Base-by-base conservation (phyloP, 257 asterid genomes). In the Salvia rosmarinus region DNA sequence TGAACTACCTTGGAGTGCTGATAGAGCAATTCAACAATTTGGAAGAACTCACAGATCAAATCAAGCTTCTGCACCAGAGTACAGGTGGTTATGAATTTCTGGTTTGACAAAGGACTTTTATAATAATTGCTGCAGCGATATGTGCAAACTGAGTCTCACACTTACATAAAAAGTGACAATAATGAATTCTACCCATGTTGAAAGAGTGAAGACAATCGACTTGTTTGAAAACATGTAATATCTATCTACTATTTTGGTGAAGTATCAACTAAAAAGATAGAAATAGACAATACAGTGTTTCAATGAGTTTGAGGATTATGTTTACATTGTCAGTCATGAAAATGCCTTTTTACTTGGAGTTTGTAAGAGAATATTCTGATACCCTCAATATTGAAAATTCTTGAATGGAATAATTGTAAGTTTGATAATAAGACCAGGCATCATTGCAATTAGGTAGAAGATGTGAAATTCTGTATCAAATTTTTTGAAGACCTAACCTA, bases 1-100 rank as follows among this genome's bases (percentile, higher is more conserved):
- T 56, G 99, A 94, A 81, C 85, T 95, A 60, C 99, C 99, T 20
- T 95, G 99, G 99, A 95, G 98, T 68, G 98, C 99, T 68, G 99
- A 95, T 79, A 82, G 96, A 52, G 98, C 99, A 63, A 95, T 95
- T 83, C 98, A 95, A 82, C 98, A 95, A 79, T 95, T 95, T 83
- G 99, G 99, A 78, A 87, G 99, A 84, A 95, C 99, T 69, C 99
- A 95, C 73, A 89, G 99, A 71, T 95, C 98, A 79, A 95, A 95
- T 87, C 99, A 95, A 87, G 88, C 96, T 78, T 95, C 97, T 20
- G 99, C 99, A 35, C 98, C 99, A 2, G 97, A 91, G 82, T 95
- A 91, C 77, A 88, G 95, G 99, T 94, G 81, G 66, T 73, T 54
- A 65, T 79, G 65, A 72, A 13, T 67, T 74, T 64, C 74, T 58